Percentiles rank a stretch among this genome's conserved stretches.
These are phyloP conservation scores for Mycotypha africana DNA, from an alignment of 371 early-diverging fungal species.

Conservation along the genomic window DNA sequence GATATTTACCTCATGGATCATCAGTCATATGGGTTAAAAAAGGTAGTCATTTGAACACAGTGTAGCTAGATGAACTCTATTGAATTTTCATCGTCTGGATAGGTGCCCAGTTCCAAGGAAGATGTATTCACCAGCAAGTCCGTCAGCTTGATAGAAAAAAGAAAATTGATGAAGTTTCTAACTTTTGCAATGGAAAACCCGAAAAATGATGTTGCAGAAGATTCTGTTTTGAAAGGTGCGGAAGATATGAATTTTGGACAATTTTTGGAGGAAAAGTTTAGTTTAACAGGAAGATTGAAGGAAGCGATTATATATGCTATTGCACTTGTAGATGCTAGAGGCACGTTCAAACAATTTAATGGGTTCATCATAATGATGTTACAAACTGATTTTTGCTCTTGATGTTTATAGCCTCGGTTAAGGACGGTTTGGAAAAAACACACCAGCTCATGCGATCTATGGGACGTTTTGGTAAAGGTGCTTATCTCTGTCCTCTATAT, in stretches of 20 bases:
- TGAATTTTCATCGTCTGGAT: background rate
- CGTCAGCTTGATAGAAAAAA: conserved; percentile 76
- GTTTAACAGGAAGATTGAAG: conserved; percentile 59
- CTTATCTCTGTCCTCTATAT: conserved; percentile 79
- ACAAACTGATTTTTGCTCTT: too few relatives aligned
- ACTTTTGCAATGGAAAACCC: conserved; percentile 61
- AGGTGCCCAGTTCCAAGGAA: conserved; percentile 91
- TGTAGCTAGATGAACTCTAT: too few relatives aligned
- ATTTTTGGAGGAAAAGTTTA: conserved; percentile 57
- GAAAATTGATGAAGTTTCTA: conserved; percentile 86
- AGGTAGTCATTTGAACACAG: too few relatives aligned
- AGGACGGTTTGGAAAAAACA: conserved; percentile 60
- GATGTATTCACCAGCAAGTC: conserved; percentile 82
- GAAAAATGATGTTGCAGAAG: conserved; percentile 31
- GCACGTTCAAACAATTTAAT: too few relatives aligned
- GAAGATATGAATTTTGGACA: conserved; percentile 29
- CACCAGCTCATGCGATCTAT: conserved; percentile 72
- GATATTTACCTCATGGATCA: conserved; percentile 53
- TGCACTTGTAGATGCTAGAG: conserved; percentile 50
- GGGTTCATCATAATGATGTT: too few relatives aligned
- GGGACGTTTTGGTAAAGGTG: conserved; percentile 84
- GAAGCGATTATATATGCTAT: conserved; percentile 71
- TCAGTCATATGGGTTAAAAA: too few relatives aligned
- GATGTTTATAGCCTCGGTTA: conserved; percentile 35
- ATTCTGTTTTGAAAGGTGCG: conserved; percentile 27